Base-by-base conservation (phyloP, 495 filamentous ascomycete species). In the Podospora didyma region DNA sequence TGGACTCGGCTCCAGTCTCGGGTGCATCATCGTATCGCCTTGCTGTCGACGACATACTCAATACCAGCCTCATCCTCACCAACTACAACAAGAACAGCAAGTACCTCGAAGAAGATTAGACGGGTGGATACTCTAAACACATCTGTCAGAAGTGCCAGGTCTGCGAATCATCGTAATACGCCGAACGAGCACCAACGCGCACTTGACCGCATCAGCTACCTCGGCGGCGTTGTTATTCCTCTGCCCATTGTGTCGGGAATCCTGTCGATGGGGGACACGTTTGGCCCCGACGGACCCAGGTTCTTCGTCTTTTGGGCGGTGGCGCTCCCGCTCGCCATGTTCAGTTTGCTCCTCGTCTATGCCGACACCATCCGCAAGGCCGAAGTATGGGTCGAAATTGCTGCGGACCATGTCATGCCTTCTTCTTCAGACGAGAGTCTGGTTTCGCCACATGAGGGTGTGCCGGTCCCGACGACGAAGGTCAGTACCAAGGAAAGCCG, bases 311-410 rank as follows among this genome's bases (percentile, higher is more conserved):
- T 76, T 52, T 76, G 74, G 74, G 73, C 68, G 1, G 62, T 62
- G 1, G 56, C 64, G 2, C 42, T 69, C 9, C 73, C 74, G 3
- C 63, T 75, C 0, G 57, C 71, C 2, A 37, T 65, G 16, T 14
- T 74, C 28, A 57, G 70, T 23, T 48, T 75, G 1, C 48, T 69
- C 11, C 45, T 76, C 48, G 70, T 76, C 53, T 75, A 76, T 56
- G 73, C 73, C 23, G 74, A 76, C 54, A 70, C 65, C 14, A 68
- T 75, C 42, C 66, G 74, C 56, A 74, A 69, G 65, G 64, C 63
- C 17, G 73, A 76, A 61, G 74, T 76, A 6, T 76, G 74, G 74
- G 69, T 76, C 17, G 74, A 76, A 60, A 67, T 74, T 7, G 57
- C 61, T 4, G 28, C 69, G 4, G 62, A 67, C 19, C 45, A 26